These are phyloP conservation scores for Tephrocybe sp. DNA, from an alignment of 768 basidiomycete genomes.

Conservation along the genomic window DNA sequence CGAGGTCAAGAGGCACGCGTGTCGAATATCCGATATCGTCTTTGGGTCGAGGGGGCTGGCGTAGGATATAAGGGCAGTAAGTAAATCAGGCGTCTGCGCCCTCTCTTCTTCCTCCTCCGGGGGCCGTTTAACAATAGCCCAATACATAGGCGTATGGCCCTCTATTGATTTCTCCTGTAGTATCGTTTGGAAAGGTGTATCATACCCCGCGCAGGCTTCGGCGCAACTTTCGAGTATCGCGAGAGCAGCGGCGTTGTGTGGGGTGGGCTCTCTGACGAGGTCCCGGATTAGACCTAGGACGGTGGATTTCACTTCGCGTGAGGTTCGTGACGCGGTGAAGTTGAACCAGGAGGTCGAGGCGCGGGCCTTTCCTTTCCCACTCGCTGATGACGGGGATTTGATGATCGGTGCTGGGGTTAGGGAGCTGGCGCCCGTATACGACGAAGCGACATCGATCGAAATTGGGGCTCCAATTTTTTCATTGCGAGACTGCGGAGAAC, in stretches of 20 bases:
- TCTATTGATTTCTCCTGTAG: slow-evolving; percentile 68
- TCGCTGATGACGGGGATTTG: slow-evolving; percentile 16
- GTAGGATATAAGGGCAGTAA: slow-evolving; percentile 50
- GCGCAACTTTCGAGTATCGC: slow-evolving; percentile 63
- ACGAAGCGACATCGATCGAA: too few relatives aligned
- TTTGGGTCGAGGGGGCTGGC: slow-evolving; percentile 42
- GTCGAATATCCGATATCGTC: slow-evolving; percentile 60
- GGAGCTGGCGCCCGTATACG: too few relatives aligned
- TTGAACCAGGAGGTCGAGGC: slow-evolving; percentile 32
- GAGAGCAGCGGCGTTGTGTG: slow-evolving; percentile 27
- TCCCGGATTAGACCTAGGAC: slow-evolving; percentile 57
- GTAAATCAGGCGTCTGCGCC: slow-evolving; percentile 37
- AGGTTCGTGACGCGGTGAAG: slow-evolving; percentile 33
- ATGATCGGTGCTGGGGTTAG: neutral
- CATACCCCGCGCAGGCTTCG: slow-evolving; percentile 53
- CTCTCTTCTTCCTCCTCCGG: slow-evolving; percentile 34
- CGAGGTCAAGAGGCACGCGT: slow-evolving; percentile 64
- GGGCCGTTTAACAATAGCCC: slow-evolving; percentile 67
- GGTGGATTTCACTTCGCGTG: slow-evolving; percentile 53
- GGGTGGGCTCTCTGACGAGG: slow-evolving; percentile 42
- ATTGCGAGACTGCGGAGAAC: too few relatives aligned
- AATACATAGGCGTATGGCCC: slow-evolving; percentile 66
- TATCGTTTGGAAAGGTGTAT: slow-evolving; percentile 50
- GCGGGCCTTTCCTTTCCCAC: slow-evolving; percentile 30
- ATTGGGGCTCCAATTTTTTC: too few relatives aligned